phyloP scores from a whole-genome alignment of 2,329 filamentous ascomycete genomes.

The Beauveria varroae region DNA sequence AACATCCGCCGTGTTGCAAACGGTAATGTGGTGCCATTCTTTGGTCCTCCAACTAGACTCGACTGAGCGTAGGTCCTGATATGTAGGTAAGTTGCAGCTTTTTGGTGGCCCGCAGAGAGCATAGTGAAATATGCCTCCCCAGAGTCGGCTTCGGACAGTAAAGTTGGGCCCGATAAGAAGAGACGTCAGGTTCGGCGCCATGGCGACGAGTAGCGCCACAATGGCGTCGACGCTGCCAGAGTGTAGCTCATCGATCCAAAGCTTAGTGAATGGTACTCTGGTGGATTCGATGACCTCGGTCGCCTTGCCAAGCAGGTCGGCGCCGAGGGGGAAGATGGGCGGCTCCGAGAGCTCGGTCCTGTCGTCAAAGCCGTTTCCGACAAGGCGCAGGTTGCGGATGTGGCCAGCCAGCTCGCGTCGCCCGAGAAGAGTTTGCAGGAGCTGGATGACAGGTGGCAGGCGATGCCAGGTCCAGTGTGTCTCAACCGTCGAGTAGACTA shows the following conservation, averaged over 20 bases:
- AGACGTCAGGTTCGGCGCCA: neutral
- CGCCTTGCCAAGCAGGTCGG: neutral
- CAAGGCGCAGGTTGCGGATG: neutral
- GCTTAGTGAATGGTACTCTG: neutral
- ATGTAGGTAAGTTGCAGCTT: neutral
- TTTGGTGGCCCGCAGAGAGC: neutral
- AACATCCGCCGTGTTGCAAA: neutral
- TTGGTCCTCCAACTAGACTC: neutral
- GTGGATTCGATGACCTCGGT: neutral
- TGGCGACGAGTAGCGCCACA: neutral
- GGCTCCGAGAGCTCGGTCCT: neutral
- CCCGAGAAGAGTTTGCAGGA: neutral
- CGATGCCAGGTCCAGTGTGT: neutral
- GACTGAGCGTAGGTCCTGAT: neutral
- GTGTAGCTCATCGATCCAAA: neutral
- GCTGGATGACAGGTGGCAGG: neutral
- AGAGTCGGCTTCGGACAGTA: neutral
- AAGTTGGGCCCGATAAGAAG: neutral
- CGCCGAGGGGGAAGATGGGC: neutral
- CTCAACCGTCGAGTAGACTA: neutral
- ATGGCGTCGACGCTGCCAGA: neutral
- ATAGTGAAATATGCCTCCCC: neutral
- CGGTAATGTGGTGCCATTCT: neutral
- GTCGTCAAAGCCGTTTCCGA: neutral
- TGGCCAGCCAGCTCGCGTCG: neutral